Evolutionary conservation across 2,329 filamentous ascomycete genomes (phyloP), one percentile per base, ranked within the genome.

Genomic region (Colletotrichum sp.): DNA sequence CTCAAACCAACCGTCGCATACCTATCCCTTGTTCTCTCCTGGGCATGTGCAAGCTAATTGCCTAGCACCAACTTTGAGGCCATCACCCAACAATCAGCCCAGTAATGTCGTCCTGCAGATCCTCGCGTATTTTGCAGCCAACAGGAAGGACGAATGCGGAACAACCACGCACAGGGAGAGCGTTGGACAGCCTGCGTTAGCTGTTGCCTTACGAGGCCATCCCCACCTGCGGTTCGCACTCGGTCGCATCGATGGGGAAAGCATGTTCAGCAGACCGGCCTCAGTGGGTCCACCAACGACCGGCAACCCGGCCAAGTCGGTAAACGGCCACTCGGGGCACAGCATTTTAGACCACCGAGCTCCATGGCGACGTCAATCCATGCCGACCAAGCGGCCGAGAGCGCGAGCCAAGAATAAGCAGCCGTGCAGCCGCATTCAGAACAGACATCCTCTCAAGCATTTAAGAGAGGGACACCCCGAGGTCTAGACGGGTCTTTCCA

Each of bases 201-300:
- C 44, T 55, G 65, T 44, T 72, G 77, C 76, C 77, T 78, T 77
- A 77, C 71, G 73, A 69, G 71, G 76, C 76, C 76, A 64, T 26
- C 52, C 67, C 65, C 66, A 65, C 66, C 36, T 30, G 66, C 71
- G 57, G 52, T 44, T 75, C 62, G 49, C 65, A 24, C 30, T 66
- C 62, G 65, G 62, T 70, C 34, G 30, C 65, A 71, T 57, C 34
- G 26, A 73, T 74, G 62, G 68, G 52, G 72, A 52, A 32, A 66
- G 44, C 21, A 28, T 64, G 64, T 68, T 34, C 73, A 76, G 57
- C 64, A 52, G 59, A 69, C 65, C 74, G 74, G 74, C 49, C 73
- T 68, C 63, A n/a, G 70, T 74, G 70, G 74, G 64, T 57, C 65
- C 57, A 52, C 65, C 49, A 65, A 32, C 44, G 68, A 66, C 74